Conservation (phyloP, 176 grass and related monocot genomes). For the Eleusine indica region DNA sequence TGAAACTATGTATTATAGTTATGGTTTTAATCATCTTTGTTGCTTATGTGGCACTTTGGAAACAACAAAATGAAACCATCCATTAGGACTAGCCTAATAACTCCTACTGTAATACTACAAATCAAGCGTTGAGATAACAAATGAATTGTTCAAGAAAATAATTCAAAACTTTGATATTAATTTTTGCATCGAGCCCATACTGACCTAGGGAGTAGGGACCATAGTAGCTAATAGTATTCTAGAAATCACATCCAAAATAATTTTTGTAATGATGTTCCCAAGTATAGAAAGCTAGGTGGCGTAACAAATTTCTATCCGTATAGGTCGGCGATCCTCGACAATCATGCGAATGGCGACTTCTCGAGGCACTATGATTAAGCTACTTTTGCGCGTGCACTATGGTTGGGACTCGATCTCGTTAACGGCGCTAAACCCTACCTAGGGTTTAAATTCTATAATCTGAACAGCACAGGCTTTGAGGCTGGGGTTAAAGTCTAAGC, state of each 20-base stretch:
- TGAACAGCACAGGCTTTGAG: conserved; percentile 36
- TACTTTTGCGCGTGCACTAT: conserved; percentile 37
- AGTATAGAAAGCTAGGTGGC: conserved; percentile 37
- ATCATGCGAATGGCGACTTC: conserved; percentile 38
- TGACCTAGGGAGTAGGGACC: not conserved
- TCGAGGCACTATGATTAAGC: conserved; percentile 12
- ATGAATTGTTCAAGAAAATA: not conserved
- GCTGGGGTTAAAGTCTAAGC: conserved; percentile 18
- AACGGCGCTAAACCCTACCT: conserved; percentile 44
- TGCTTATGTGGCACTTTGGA: too few relatives aligned
- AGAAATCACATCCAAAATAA: not conserved
- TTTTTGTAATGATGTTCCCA: conserved; percentile 41
- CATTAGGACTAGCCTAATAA: not conserved
- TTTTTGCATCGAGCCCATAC: conserved; percentile 4
- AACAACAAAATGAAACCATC: too few relatives aligned
- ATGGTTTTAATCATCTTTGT: too few relatives aligned
- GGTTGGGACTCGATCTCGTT: conserved; percentile 13
- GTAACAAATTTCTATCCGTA: conserved; percentile 42
- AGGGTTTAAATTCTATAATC: conserved; percentile 34
- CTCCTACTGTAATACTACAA: not conserved
- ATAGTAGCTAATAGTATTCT: not conserved
- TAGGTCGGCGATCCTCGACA: conserved; percentile 56
- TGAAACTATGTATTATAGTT: too few relatives aligned
- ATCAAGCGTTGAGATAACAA: not conserved
- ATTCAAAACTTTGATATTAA: not conserved